Percentiles rank a stretch among this genome's conserved stretches.
These are phyloP conservation scores for Cadophora gregata DNA, from an alignment of 2,329 filamentous ascomycete species.

Conservation along the genomic window DNA sequence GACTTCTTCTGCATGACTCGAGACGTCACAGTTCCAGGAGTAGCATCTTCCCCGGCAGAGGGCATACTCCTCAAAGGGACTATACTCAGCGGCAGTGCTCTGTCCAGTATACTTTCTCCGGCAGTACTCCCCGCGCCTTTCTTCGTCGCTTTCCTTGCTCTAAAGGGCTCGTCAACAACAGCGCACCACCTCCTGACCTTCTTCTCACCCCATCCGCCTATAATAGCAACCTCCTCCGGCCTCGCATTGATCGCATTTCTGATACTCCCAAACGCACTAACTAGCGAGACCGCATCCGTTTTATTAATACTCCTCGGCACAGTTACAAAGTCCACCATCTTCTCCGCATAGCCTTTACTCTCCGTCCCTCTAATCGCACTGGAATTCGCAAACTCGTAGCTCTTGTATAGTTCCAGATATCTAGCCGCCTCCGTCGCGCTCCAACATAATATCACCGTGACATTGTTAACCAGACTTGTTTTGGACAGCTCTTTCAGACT, in stretches of 20 bases:
- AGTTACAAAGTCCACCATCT: conserved; percentile 90
- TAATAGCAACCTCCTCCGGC: conserved; percentile 80
- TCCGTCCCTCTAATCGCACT: conserved; percentile 85
- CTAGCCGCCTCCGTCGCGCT: conserved; percentile 90
- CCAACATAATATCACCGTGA: conserved; percentile 94
- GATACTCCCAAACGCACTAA: conserved; percentile 90
- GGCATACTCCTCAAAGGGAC: conserved; percentile 40
- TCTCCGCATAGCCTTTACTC: conserved; percentile 82
- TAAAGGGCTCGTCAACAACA: conserved; percentile 84
- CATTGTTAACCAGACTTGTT: conserved; percentile 88
- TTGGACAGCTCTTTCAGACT: conserved; percentile 88
- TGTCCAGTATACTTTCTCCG: conserved; percentile 46
- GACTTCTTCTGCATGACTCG: conserved; percentile 4
- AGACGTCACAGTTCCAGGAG: background rate
- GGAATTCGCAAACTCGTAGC: conserved; percentile 83
- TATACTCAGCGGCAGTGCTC: conserved; percentile 43
- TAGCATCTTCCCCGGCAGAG: conserved; percentile 14
- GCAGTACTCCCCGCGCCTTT: conserved; percentile 46
- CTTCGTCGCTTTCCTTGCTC: conserved; percentile 73
- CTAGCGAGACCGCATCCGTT: conserved; percentile 87
- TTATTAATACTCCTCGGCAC: conserved; percentile 91
- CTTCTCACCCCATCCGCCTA: conserved; percentile 94
- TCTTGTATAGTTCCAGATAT: conserved; percentile 95
- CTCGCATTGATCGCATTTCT: conserved; percentile 86
- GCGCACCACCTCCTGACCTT: conserved; percentile 88